Conservation (phyloP, 768 basidiomycete species). For the Roridomyces roridus region DNA sequence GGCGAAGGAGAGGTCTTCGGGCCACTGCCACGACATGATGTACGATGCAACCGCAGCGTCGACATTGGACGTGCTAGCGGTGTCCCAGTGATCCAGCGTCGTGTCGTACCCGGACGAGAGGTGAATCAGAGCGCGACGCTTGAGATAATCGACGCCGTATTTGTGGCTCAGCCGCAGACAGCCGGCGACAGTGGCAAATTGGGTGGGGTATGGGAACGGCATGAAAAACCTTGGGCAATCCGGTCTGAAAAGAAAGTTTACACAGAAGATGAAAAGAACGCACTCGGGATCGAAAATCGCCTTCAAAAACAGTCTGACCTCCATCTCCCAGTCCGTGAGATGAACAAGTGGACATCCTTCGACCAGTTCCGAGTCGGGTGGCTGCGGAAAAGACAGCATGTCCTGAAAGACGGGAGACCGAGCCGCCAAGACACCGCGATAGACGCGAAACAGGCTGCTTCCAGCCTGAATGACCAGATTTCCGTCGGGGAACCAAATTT, state of each 20-base stretch:
- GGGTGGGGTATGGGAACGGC: not conserved
- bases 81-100: too few species aligned
- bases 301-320: conserved; percentile 1
- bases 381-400: conserved; percentile 14
- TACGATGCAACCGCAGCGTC: too few species aligned
- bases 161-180: not conserved
- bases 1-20: too few species aligned
- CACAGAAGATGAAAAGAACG: not conserved
- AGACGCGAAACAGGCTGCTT: conserved; percentile 7
- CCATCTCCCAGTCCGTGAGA: not conserved
- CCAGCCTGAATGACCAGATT: conserved; percentile 16
- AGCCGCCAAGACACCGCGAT: too few species aligned
- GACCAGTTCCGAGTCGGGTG: not conserved
- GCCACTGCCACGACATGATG: too few species aligned
- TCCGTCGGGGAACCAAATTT: conserved; percentile 10
- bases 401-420: too few species aligned
- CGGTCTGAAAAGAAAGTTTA: too few species aligned
- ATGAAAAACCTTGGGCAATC: not conserved
- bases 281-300: conserved; percentile 4
- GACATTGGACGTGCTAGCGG: too few species aligned
- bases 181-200: too few species aligned
- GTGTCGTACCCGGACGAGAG: too few species aligned
- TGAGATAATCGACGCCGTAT: conserved; percentile 13
- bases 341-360: conserved; percentile 3
- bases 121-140: too few species aligned